Evolutionary conservation across 768 basidiomycete species (phyloP).

Genomic region (Suillus paluster): DNA sequence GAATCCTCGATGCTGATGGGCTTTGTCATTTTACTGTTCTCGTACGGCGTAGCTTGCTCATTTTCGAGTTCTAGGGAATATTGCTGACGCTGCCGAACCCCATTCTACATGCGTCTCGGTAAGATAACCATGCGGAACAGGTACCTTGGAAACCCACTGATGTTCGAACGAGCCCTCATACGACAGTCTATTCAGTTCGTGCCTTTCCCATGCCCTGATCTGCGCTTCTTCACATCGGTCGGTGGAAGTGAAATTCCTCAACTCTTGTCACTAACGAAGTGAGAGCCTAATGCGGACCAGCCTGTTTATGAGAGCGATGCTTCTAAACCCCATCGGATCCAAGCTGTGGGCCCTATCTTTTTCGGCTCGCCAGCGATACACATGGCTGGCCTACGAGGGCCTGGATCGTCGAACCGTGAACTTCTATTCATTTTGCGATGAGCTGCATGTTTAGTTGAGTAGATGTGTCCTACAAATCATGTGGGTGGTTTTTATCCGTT

Average conservation of each 20-base stretch:
- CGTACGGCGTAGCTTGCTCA: not conserved
- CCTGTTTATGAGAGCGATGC: not conserved
- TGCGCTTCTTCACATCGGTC: not conserved
- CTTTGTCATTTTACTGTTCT: not conserved
- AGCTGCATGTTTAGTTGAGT: not conserved
- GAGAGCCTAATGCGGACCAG: not conserved
- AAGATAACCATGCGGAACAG: not conserved
- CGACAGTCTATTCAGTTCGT: not conserved
- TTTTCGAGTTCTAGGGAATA: not conserved
- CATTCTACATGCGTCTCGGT: not conserved
- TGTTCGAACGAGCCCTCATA: not conserved
- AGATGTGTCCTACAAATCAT: not conserved
- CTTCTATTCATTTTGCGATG: not conserved
- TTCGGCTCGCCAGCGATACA: not conserved
- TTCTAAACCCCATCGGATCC: not conserved
- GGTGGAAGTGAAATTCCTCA: not conserved
- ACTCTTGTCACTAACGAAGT: not conserved
- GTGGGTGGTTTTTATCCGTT: not conserved
- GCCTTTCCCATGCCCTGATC: constrained; percentile 1
- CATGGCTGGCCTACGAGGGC: not conserved
- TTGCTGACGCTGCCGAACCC: not conserved
- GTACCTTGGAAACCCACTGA: constrained; percentile 8
- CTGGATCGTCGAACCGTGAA: not conserved
- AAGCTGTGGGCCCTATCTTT: not conserved
- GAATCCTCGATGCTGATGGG: not conserved